Conservation (phyloP, 2,329 filamentous ascomycete genomes). For the Pestalotiopsis sp. region DNA sequence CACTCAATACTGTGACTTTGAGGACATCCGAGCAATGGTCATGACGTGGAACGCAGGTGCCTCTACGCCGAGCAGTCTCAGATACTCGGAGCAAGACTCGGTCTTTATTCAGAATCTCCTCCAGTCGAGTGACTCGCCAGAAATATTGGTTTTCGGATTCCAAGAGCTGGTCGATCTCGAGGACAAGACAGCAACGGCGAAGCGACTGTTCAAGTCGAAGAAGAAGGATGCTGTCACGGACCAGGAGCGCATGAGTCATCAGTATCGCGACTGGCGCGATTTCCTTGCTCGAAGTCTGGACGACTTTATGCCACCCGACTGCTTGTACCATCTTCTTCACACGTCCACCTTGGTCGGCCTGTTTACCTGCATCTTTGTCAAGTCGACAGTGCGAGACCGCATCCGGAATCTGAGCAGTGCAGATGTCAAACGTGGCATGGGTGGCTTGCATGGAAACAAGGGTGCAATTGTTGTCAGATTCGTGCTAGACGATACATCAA, state of each 20-base stretch:
- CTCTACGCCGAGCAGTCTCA: conserved; percentile 83
- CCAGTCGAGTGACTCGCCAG: conserved; percentile 74
- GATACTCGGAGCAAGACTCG: conserved; percentile 69
- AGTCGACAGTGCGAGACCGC: conserved; percentile 72
- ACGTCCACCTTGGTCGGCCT: conserved; percentile 89
- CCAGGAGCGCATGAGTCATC: conserved; percentile 92
- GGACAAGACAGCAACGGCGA: conserved; percentile 97
- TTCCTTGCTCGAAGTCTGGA: conserved; percentile 82
- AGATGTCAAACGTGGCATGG: conserved; percentile 95
- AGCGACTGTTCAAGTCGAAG: conserved; percentile 88
- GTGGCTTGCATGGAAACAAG: conserved; percentile 94
- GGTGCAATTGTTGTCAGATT: conserved; percentile 93
- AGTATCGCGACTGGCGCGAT: conserved; percentile 96
- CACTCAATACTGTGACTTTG: conserved; percentile 80
- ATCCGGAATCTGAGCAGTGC: conserved; percentile 78
- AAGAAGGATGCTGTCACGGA: conserved; percentile 76
- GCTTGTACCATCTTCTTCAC: conserved; percentile 84
- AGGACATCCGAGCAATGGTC: conserved; percentile 77
- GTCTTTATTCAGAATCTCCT: conserved; percentile 82
- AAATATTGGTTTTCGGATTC: conserved; percentile 94
- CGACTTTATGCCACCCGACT: conserved; percentile 75
- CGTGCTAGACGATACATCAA: conserved; percentile 86
- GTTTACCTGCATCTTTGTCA: conserved; percentile 95
- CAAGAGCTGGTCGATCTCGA: conserved; percentile 98
- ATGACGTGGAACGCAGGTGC: conserved; percentile 98